Evolutionary conservation across 441 rosid species (phyloP).

Genomic region (Syzygium syzygioides): DNA sequence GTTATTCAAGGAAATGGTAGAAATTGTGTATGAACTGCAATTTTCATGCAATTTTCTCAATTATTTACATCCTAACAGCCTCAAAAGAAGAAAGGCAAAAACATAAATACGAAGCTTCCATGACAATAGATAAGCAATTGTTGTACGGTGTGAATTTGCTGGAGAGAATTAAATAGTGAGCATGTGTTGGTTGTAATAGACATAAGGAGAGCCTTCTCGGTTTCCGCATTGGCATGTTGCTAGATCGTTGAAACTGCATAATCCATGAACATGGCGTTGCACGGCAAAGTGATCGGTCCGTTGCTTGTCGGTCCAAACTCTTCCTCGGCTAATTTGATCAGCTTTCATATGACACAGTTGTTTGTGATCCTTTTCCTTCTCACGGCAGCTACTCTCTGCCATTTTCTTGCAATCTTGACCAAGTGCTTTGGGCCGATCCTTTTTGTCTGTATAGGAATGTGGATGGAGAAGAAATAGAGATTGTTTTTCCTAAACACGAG

Average conservation of each 20-base stretch:
- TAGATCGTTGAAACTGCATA: background rate
- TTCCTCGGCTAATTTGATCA: conserved; percentile 4
- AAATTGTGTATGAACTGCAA: background rate
- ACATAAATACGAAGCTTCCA: background rate
- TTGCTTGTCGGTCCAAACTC: background rate
- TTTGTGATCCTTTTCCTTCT: conserved; percentile 1
- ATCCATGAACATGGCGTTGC: conserved; percentile 1
- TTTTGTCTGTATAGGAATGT: background rate
- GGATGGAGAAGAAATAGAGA: background rate
- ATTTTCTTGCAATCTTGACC: conserved; percentile 1
- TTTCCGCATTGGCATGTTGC: background rate
- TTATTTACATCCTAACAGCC: background rate
- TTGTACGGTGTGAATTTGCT: background rate
- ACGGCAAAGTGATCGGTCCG: conserved; percentile 5
- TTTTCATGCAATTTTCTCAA: background rate
- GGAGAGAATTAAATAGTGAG: background rate
- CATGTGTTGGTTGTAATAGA: background rate
- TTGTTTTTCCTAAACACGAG: background rate
- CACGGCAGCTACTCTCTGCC: conserved; percentile 4
- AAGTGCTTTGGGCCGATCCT: background rate
- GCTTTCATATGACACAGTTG: background rate
- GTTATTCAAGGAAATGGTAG: too few species aligned
- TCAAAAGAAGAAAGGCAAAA: background rate
- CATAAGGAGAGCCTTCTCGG: conserved; percentile 1
- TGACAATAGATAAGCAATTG: background rate